Evolutionary conservation across 164 flowering plant genomes (phyloP), one percentile per base, ranked within the genome.

Genomic region (Umbellularia californica): DNA sequence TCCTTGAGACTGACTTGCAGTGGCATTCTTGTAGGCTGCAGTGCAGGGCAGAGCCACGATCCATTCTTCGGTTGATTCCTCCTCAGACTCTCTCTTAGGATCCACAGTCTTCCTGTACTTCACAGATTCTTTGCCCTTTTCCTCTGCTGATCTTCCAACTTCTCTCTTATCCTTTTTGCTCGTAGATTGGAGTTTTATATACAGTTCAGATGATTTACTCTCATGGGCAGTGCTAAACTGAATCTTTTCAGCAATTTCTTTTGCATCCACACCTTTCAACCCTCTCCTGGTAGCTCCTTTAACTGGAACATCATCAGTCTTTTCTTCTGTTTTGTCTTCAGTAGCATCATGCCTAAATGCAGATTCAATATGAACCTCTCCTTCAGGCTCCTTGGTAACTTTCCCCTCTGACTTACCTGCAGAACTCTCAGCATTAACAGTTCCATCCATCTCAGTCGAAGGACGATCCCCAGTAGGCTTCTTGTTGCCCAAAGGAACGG

Each of bases 61-160:
- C 47, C 47, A 35, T 66, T 33, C 71, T 66, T 74, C 72, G 50
- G 17, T 70, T 70, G 72, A 67, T 51, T 41, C 19, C 41, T 69
- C 72, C 13, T 70, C 68, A 75, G 51, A 10, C 52, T 71, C 72
- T 77, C 73, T 74, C 65, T 74, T 74, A 15, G 10, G 12, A 73
- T 52, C 75, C 47, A 60, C 66, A 5, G 51, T 77, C 64, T 73
- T 50, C 11, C 30, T 10, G 10, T 74, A 20, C 69, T 66, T 33
- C 3, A 13, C 27, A 10, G 15, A 65, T 14, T 65, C 77, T n/a
- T 58, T 76, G 22, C 27, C 25, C 14, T 13, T 24, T 17, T 65
- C 25, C 3, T 9, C n/a, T 7, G 71, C 65, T 51, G 35, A 50
- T 2, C n/a, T 69, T 47, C 69, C 1, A 47, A 35, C 19, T 65